Base-by-base conservation (phyloP, 108 stramenopile species). In the Pseudonitzschia multiseries region DNA sequence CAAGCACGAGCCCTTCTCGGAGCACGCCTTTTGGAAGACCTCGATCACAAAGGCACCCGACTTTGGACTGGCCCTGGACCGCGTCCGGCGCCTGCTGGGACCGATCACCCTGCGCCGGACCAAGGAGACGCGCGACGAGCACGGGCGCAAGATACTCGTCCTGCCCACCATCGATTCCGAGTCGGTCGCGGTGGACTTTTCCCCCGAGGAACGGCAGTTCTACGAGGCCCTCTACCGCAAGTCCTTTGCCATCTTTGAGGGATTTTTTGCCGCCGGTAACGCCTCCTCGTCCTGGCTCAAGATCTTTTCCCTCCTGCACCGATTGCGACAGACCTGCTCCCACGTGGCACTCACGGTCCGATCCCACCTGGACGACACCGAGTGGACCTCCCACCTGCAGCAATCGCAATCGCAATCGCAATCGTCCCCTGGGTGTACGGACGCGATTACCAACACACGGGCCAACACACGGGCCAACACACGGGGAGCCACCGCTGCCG, bases 1-100 rank as follows among this genome's bases (percentile, higher is more conserved):
- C 26, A 73, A 80, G 29, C 91, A 92, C 69, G 89, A 95, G 65
- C 94, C 94, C 26, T 95, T 91, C 88, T 91, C 88, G 63, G 80
- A 87, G 20, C 57, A 68, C 17, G 54, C 69, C 8, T 92, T 95
- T 66, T 95, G 94, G 94, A 89, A 83, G 33, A 76, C 76, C 59
- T 81, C 90, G 40, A 82, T 92, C 68, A 63, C 42, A 36, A 71
- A 68, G 14, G 75, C 29, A n/a, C 13, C 57, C 41, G 75, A 72
- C 56, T 60, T 63, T 50, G 51, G 61, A 33, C 27, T 78, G 12
- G 91, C 88, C 0, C 77, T 94, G 68, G 87, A 80, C 36, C 85
- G 94, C 18, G 90, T 95, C 20, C 78, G 85, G 31, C 76, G 85
- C 28, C 57, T 95, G 1, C 73, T 95, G 22, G 70, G 74, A 15